Evolutionary conservation across 2,329 filamentous ascomycete species (phyloP), one percentile per base, ranked within the genome.

Genomic region (Xylariaceae sp.): DNA sequence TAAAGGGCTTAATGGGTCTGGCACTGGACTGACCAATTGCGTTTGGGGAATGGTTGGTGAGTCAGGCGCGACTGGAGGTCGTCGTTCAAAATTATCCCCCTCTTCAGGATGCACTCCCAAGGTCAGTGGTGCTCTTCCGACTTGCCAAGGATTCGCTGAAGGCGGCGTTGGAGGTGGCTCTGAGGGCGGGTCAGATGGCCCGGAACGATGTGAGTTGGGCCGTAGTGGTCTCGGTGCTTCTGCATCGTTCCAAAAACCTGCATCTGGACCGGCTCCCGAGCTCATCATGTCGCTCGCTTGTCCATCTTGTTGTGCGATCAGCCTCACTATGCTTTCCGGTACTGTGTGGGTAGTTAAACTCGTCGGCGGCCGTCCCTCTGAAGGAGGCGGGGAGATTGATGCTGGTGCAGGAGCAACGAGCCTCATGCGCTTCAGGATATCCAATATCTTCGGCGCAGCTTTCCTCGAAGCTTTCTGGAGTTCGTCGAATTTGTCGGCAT

Each of bases 371-470:
- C 34, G 57, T 56, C 51, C 62, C 28, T 56, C 56, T 14, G 60
- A 62, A 17, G 63, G 51, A 26, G 68, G 66, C 11, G 23, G 56
- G 4, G 58, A 53, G 23, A 53, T 46, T n/a, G 53, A 14, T 41
- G 53, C 43, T 5, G 67, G 59, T 19, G 55, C 60, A 2, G 68
- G 62, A 24, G 62, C 59, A 49, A 79, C 76, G 11, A 85, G 75
- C 65, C 79, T 84, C 78, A 85, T 80, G 45, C 80, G 76, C 70
- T 79, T 79, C 14, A 86, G 70, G 28, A 82, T 77, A 47, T 84
- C 79, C 44, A 77, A 71, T 11, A 84, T 78, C 47, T 73, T 75
- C 1, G 80, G 76, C 1, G 82, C 81, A 1, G 78, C 76, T 47
- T 77, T 78, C 51, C 81, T 76, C 14, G 79, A 80, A 4, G 77